Evolutionary conservation across 345 rosid genomes (phyloP).

Genomic region (Eucalyptus cladocalyx): DNA sequence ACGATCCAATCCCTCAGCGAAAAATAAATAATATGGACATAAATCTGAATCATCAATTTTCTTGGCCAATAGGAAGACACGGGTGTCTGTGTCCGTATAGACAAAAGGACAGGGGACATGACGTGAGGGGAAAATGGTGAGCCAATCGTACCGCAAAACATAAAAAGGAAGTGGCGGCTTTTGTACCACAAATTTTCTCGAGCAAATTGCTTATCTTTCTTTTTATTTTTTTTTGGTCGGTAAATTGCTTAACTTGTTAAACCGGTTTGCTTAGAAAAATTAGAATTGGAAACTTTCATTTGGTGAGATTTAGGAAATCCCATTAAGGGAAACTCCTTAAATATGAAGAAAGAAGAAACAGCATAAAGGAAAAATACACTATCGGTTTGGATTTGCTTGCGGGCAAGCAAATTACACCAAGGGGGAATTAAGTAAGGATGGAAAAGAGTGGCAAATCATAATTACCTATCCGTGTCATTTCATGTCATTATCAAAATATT

Average conservation of each 20-base stretch:
- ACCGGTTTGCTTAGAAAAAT: not conserved
- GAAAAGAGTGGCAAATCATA: not conserved
- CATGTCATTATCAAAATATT: not conserved
- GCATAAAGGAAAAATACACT: not conserved
- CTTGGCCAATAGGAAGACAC: not conserved
- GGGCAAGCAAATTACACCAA: not conserved
- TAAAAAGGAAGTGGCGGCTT: not conserved
- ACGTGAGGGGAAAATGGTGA: not conserved
- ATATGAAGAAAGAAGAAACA: not conserved
- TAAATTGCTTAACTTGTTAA: not conserved
- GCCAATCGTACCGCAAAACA: not conserved
- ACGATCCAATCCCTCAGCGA: not conserved
- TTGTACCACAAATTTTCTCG: not conserved
- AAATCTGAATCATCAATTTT: not conserved
- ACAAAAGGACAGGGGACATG: not conserved
- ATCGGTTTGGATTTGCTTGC: not conserved
- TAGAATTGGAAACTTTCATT: not conserved
- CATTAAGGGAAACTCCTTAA: not conserved
- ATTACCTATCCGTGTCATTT: not conserved
- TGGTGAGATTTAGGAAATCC: not conserved
- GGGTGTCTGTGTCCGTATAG: not conserved
- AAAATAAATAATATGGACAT: not conserved
- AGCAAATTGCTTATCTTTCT: not conserved
- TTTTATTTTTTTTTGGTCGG: too few relatives aligned
- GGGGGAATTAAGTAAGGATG: not conserved